A percentile compares a stretch with the other conserved stretches of the same genome.
Conservation (phyloP, 2,329 filamentous ascomycete species). For the Aureobasidium sp. region DNA sequence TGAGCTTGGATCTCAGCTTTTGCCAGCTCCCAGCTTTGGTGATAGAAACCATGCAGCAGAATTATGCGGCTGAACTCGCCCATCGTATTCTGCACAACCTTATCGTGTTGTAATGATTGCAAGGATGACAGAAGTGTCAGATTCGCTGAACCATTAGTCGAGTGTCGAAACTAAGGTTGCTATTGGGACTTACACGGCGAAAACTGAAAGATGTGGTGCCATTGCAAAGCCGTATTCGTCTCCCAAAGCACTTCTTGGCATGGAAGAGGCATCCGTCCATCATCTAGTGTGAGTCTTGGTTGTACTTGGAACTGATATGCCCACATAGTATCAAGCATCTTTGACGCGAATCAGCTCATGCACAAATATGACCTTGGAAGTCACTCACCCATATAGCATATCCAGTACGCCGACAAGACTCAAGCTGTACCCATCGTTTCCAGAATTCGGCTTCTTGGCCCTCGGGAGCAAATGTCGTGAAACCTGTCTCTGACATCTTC, state of each 20-base stretch:
- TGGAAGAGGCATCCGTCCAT: slow-evolving; percentile 22
- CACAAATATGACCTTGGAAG: not conserved
- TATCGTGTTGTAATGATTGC: slow-evolving; percentile 44
- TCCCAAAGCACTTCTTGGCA: slow-evolving; percentile 25
- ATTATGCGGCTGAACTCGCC: slow-evolving; percentile 46
- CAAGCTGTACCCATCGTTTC: slow-evolving; percentile 19
- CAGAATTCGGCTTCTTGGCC: slow-evolving; percentile 15
- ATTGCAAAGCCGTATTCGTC: slow-evolving; percentile 21
- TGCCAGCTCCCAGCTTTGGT: slow-evolving; percentile 44
- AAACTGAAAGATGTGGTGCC: slow-evolving; percentile 18
- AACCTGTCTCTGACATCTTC: slow-evolving; percentile 12
- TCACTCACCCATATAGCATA: slow-evolving; percentile 21
- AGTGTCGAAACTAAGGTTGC: not conserved
- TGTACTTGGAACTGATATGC: slow-evolving; percentile 20
- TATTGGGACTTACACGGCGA: slow-evolving; percentile 7
- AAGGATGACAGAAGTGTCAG: slow-evolving; percentile 37
- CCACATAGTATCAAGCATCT: slow-evolving; percentile 23
- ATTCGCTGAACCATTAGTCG: slow-evolving; percentile 3
- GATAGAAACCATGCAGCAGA: slow-evolving; percentile 45
- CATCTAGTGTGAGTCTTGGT: slow-evolving; percentile 18
- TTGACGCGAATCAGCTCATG: not conserved
- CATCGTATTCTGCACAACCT: slow-evolving; percentile 36
- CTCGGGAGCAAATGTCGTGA: not conserved
- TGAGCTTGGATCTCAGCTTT: slow-evolving; percentile 25
- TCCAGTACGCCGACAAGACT: slow-evolving; percentile 20